These are phyloP conservation scores for Phytopythium aichiense DNA, from an alignment of 352 stramenopile species.

Conservation along the genomic window DNA sequence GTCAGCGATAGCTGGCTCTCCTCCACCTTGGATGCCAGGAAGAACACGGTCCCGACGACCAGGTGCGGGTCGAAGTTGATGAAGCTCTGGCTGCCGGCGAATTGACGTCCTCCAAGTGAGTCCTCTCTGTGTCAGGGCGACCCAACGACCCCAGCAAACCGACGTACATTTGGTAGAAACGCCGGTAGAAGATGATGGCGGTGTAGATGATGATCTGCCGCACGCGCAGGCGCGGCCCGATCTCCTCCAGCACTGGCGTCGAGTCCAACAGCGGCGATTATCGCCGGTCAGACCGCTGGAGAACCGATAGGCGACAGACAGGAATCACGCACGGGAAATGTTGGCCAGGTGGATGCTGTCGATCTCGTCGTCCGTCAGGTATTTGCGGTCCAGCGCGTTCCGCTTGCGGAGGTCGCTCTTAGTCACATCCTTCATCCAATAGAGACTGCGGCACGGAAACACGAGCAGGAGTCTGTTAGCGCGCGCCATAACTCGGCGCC, in stretches of 20 bases:
- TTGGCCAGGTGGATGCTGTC: constrained; percentile 88
- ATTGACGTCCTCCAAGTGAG: neutral
- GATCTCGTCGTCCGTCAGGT: constrained; percentile 80
- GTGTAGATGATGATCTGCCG: constrained; percentile 91
- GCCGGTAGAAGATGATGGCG: constrained; percentile 86
- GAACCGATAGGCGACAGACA: neutral
- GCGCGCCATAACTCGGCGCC: neutral
- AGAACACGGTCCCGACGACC: constrained; percentile 82
- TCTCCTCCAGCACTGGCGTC: constrained; percentile 73
- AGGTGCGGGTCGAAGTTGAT: constrained; percentile 86
- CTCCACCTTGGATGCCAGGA: constrained; percentile 85
- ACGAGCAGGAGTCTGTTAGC: neutral
- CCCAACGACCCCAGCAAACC: neutral
- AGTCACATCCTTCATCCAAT: constrained; percentile 88
- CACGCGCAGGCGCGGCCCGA: constrained; percentile 72
- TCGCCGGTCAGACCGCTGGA: too few relatives aligned
- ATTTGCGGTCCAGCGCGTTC: constrained; percentile 70
- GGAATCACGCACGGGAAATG: constrained; percentile 53
- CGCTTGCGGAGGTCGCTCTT: constrained; percentile 71
- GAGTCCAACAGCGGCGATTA: neutral
- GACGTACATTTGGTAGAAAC: constrained; percentile 85
- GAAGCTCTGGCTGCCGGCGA: constrained; percentile 77
- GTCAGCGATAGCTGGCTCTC: constrained; percentile 81
- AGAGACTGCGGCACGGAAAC: constrained; percentile 34
- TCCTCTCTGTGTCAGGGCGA: neutral